Conservation (phyloP, 768 basidiomycete genomes). For the Sutorius australiensis region DNA sequence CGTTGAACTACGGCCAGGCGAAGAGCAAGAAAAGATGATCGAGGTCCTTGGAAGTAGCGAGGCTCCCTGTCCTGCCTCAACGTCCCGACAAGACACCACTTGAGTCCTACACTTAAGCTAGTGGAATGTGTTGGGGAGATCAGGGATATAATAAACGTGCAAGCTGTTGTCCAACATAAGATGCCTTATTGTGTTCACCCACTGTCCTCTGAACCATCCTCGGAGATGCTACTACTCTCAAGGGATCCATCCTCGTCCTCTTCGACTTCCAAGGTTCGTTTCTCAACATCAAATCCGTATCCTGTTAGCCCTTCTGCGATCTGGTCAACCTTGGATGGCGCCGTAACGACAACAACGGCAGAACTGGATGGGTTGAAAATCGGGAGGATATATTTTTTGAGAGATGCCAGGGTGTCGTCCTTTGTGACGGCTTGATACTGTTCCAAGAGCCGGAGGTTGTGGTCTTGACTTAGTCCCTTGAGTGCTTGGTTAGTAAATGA, state of each 20-base stretch:
- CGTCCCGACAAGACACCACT: neutral
- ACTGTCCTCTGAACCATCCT: slow-evolving; percentile 22
- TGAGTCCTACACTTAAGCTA: neutral
- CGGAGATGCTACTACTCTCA: slow-evolving; percentile 32
- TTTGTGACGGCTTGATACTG: slow-evolving; percentile 78
- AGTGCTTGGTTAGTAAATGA: slow-evolving; percentile 91
- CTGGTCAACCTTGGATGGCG: slow-evolving; percentile 73
- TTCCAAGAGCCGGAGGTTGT: slow-evolving; percentile 73
- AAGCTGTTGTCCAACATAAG: neutral
- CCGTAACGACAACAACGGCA: slow-evolving; percentile 76
- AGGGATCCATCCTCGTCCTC: slow-evolving; percentile 43
- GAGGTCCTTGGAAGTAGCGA: slow-evolving; percentile 45
- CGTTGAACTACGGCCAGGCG: slow-evolving; percentile 79
- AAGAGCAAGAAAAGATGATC: slow-evolving; percentile 62
- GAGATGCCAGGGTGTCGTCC: slow-evolving; percentile 64
- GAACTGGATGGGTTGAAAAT: slow-evolving; percentile 77
- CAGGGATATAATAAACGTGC: neutral
- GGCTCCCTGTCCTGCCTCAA: neutral
- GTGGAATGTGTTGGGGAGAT: neutral
- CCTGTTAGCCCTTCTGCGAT: slow-evolving; percentile 59
- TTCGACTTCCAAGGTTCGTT: slow-evolving; percentile 61
- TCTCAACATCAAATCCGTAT: slow-evolving; percentile 78
- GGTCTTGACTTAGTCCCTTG: slow-evolving; percentile 73
- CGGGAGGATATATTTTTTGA: slow-evolving; percentile 76
- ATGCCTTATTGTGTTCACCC: slow-evolving; percentile 1